Evolutionary conservation across 1,139 yeast genomes (phyloP).

Genomic region (Scheffersomyces insectosa): DNA sequence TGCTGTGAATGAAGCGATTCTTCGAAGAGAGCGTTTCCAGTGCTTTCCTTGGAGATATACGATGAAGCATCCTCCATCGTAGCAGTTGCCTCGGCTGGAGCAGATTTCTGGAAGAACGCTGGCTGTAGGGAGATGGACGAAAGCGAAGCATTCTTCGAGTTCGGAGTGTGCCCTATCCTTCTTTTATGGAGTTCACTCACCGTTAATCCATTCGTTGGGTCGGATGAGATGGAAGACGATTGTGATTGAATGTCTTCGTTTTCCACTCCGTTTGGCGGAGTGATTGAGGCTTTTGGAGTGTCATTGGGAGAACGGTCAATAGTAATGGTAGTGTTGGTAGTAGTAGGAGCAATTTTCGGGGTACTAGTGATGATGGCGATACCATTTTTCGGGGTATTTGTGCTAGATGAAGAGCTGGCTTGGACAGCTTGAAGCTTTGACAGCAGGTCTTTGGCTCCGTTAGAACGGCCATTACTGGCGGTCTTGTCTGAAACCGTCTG

Average conservation of each 20-base stretch:
- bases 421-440: too few species aligned
- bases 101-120: constrained; percentile 43
- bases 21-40: constrained; percentile 14
- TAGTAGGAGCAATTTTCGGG: too few species aligned
- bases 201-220: constrained; percentile 2
- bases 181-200: neutral
- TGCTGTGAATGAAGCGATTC: neutral
- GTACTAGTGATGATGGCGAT: too few species aligned
- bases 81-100: constrained; percentile 61
- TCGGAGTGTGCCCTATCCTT: neutral
- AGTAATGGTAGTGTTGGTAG: too few species aligned
- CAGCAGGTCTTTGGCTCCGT: too few species aligned
- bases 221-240: constrained; percentile 2
- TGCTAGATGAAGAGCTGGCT: too few species aligned
- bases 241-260: constrained; percentile 11
- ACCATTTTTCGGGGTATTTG: too few species aligned
- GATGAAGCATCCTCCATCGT: constrained; percentile 55
- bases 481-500: too few species aligned
- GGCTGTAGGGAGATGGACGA: constrained; percentile 37
- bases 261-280: constrained; percentile 1
- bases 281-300: too few species aligned
- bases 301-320: too few species aligned
- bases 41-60: constrained; percentile 36
- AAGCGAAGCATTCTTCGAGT: constrained; percentile 15
- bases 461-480: neutral